Base-by-base conservation (phyloP, 805 yeast genomes). In the Wickerhamiella nectarea region DNA sequence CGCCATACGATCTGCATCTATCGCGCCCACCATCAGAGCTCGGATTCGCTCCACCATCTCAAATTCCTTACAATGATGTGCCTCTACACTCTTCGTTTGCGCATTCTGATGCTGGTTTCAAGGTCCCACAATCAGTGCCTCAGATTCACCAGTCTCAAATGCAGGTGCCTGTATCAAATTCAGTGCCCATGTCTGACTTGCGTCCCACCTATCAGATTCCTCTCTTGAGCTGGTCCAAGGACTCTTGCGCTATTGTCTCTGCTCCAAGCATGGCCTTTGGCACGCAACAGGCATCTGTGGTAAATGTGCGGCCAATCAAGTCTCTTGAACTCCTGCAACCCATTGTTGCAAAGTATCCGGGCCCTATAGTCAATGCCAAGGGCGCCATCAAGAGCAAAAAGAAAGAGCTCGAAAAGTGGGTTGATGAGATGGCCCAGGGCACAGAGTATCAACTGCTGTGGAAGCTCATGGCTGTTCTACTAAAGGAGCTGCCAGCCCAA, bases 391-490 rank as follows among this genome's bases (percentile, higher is more conserved):
- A 76, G 55, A 63, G 76, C 1, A 78, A 74, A 56, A 67, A 67
- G 56, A 80, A 77, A 54, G 91, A 79, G 34, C 56, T 84, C 7
- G 81, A 75, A 48, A 72, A 77, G 46, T 80, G 94, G 80, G 51
- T 78, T n/a, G 65, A 63, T 17, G 68, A 65, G 2, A 29, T 29
- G 35, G 36, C 36, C 31, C 24, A 31, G 22, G 60, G 62, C 38
- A 49, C 62, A 3, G 18, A 14, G 34, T 14, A 34, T 8, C 34
- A 11, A 8, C 43, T 46, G 28, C 54, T 43, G 21, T 56, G 47
- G 41, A 40, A 17, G 19, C 35, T 48, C 3, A 44, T 48, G 49
- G 50, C 34, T 6, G 48, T 45, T 34, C 42, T 46, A 34, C 48
- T 46, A 15, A 41, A 46, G 19, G 48, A 43, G 22, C 29, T 36